Base-by-base conservation (phyloP, 345 rosid genomes). In the Boechera divaricarpa region DNA sequence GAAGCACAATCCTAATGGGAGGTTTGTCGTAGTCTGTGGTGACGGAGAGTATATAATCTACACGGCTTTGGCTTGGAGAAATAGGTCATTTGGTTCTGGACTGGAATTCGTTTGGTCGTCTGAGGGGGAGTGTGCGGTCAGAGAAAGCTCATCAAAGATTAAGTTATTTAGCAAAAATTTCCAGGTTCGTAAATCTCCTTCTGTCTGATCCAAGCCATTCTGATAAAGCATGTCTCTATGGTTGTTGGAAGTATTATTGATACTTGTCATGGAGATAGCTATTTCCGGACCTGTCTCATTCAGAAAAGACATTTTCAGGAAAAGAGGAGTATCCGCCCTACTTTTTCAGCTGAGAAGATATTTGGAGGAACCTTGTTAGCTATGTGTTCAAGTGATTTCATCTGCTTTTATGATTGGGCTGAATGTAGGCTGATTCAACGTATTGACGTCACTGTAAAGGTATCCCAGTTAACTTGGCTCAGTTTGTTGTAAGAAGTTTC, bases 41-140 rank as follows among this genome's bases (percentile, higher is more conserved):
- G 99, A 93, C 79, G 99, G 99, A 36, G 99, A 96, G 77, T 96
- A 89, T 80, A 91, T 96, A 69, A 96, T 93, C 77, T 96, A 96
- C 72, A 96, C 99, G 5, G 98, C 99, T 77, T 74, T 96, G 83
- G 99, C 99, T 31, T 96, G 99, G 99, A 93, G 99, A 85, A 96
- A 96, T 80, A 89, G 97, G 84, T 96, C 99, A 53, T 96, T 93
- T 87, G 99, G 99, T 67, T 91, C 99, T 28, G 98, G 97, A 21
- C 73, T 96, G 82, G 99, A 96, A 83, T 91, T 93, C 29, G 97
- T 82, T 64, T 96, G 99, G 99, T 96, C 99, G 16, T 85, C 93
- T 13, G 99, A 96, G 38, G 98, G 99, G 64, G 99, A 96, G 81
- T 96, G 87, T 86, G 99, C 98, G 76, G 95, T 91, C 66, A 87